Evolutionary conservation across 2,329 filamentous ascomycete genomes (phyloP).

Genomic region (Nemania abortiva): DNA sequence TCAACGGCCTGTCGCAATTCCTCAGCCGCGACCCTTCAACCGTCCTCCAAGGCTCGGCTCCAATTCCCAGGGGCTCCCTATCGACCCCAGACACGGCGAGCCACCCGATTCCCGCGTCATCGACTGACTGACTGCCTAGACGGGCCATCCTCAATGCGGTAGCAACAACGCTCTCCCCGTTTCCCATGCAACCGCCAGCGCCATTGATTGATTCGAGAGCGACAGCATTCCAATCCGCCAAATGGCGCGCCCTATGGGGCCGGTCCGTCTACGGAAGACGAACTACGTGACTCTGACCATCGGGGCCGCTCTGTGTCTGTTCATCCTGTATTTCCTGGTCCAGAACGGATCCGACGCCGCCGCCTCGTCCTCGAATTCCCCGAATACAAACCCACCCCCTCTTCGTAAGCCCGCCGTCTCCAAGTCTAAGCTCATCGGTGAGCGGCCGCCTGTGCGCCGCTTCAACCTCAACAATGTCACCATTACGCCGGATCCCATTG

Average conservation of each 20-base stretch:
- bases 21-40: constrained; percentile 14
- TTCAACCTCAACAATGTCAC: constrained; percentile 98
- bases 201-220: constrained; percentile 34
- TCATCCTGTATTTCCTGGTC: constrained; percentile 53
- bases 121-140: neutral
- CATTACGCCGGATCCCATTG: constrained; percentile 78
- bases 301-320: constrained; percentile 50
- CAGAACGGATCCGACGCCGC: constrained; percentile 43
- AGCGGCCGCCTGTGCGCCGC: constrained; percentile 86
- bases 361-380: constrained; percentile 36
- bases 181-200: constrained; percentile 24
- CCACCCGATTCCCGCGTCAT: neutral
- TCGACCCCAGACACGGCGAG: constrained; percentile 18
- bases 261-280: constrained; percentile 53
- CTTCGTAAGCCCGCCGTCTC: constrained; percentile 71
- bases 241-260: constrained; percentile 54
- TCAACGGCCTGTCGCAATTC: constrained; percentile 27
- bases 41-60: neutral
- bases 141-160: constrained; percentile 12
- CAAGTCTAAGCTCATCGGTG: constrained; percentile 65
- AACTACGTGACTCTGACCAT: constrained; percentile 52
- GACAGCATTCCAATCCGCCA: constrained; percentile 38
- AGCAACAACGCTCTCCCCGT: constrained; percentile 28
- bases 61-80: neutral
- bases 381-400: constrained; percentile 58